Percentiles rank a stretch among this genome's conserved stretches.
These are phyloP conservation scores for Actinomortierella wolfii DNA, from an alignment of 371 early-diverging fungal species.

Conservation along the genomic window DNA sequence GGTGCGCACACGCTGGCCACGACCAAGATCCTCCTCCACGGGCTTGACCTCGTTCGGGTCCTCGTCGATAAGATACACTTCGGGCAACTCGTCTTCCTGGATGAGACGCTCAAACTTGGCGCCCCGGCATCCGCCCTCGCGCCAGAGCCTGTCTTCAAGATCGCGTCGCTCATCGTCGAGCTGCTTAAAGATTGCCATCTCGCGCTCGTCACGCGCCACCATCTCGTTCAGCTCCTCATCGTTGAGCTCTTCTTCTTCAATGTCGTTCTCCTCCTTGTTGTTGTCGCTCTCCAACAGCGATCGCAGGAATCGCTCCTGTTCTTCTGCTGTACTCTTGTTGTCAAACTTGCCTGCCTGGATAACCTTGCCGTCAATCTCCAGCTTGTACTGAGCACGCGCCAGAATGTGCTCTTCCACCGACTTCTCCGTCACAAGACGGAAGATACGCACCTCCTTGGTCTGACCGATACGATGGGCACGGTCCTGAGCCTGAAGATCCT, in stretches of 20 bases:
- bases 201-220: conserved; percentile 77
- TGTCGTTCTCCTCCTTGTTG: conserved; percentile 67
- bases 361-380: conserved; percentile 97
- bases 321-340: conserved; percentile 92
- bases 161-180: conserved; percentile 73
- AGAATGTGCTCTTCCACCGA: conserved; percentile 98
- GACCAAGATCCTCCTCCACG: conserved; percentile 66
- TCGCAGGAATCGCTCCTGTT: conserved; percentile 89
- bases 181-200: conserved; percentile 67
- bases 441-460: conserved; percentile 98
- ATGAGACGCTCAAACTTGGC: conserved; percentile 77
- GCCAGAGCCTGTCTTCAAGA: conserved; percentile 44
- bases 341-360: conserved; percentile 99
- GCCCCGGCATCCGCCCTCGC: conserved; percentile 42
- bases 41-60: conserved; percentile 47
- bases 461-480: conserved; percentile 99
- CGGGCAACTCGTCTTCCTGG: conserved; percentile 87
- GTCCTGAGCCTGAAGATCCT: conserved; percentile 99
- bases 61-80: conserved; percentile 71
- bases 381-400: conserved; percentile 94
- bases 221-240: conserved; percentile 90
- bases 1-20: conserved; percentile 73
- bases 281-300: conserved; percentile 79
- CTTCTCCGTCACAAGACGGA: conserved; percentile 94
- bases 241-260: conserved; percentile 79